Percentiles rank a stretch among this genome's conserved stretches.
Evolutionary conservation across 306 rosid species (phyloP).

Genomic region (Rosa chinensis): DNA sequence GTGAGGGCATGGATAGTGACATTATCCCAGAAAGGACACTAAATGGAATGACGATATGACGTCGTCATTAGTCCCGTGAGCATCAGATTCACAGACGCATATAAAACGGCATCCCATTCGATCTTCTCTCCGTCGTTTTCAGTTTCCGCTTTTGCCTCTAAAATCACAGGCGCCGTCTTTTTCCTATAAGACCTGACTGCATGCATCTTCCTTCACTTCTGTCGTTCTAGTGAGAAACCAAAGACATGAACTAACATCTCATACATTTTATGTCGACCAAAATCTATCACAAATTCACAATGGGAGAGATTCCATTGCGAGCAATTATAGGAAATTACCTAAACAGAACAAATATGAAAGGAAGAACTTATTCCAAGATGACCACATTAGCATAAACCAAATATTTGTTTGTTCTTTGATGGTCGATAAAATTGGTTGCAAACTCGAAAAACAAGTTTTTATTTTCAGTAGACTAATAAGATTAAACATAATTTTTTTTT

Average conservation of each 20-base stretch:
- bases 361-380: background rate
- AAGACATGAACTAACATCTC: background rate
- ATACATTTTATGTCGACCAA: background rate
- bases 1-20: background rate
- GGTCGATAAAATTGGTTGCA: too few relatives aligned
- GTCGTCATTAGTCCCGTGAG: slow-evolving; percentile 25
- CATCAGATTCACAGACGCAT: slow-evolving; percentile 31
- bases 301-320: background rate
- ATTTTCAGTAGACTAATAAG: too few relatives aligned
- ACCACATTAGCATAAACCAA: background rate
- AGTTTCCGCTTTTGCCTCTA: slow-evolving; percentile 4
- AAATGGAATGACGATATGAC: slow-evolving; percentile 11
- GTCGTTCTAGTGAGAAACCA: too few relatives aligned
- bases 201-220: background rate
- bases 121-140: slow-evolving; percentile 31
- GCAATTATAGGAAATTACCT: background rate
- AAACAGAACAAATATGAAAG: background rate
- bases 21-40: background rate
- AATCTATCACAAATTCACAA: background rate
- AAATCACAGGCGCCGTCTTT: slow-evolving; percentile 46
- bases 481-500: too few relatives aligned
- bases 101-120: slow-evolving; percentile 34
- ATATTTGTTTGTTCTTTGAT: too few relatives aligned
- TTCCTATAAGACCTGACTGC: background rate
- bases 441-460: too few relatives aligned